phyloP scores from a whole-genome alignment of 371 early-diverging fungal genomes.

The Mortierella polycephala region DNA sequence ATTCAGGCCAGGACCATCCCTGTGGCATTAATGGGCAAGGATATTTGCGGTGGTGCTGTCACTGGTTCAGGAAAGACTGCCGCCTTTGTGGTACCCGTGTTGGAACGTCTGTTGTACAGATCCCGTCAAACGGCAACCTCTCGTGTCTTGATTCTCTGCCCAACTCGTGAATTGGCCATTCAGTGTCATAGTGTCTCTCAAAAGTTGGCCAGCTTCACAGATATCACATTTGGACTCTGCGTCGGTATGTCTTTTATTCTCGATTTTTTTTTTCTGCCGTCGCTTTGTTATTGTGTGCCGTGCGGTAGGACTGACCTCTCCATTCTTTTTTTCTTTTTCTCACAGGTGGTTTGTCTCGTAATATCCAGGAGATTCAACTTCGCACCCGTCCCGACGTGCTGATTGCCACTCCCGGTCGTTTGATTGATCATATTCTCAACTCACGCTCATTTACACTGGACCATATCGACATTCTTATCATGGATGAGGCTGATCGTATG shows the following conservation, averaged over 20 bases:
- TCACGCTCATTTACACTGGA: constrained; percentile 90
- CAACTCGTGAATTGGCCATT: constrained; percentile 99
- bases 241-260: constrained; percentile 65
- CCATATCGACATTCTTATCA: constrained; percentile 95
- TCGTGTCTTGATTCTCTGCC: constrained; percentile 96
- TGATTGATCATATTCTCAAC: constrained; percentile 98
- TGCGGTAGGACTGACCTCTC: too few species aligned
- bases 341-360: constrained; percentile 89
- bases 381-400: constrained; percentile 95
- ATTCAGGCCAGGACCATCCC: constrained; percentile 99
- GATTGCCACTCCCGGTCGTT: constrained; percentile 99
- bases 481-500: constrained; percentile 99
- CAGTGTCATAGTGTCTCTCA: constrained; percentile 95
- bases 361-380: constrained; percentile 93
- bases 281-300: background rate
- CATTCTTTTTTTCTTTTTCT: background rate
- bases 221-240: constrained; percentile 87
- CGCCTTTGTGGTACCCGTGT: constrained; percentile 97
- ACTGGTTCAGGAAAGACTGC: constrained; percentile 99
- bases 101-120: constrained; percentile 94
- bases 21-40: constrained; percentile 95
- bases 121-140: constrained; percentile 83
- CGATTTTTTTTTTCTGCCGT: too few species aligned
- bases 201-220: constrained; percentile 90
- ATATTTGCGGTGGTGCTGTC: constrained; percentile 99